Conservation (phyloP, 495 filamentous ascomycete species). For the Cetradonia linearis region DNA sequence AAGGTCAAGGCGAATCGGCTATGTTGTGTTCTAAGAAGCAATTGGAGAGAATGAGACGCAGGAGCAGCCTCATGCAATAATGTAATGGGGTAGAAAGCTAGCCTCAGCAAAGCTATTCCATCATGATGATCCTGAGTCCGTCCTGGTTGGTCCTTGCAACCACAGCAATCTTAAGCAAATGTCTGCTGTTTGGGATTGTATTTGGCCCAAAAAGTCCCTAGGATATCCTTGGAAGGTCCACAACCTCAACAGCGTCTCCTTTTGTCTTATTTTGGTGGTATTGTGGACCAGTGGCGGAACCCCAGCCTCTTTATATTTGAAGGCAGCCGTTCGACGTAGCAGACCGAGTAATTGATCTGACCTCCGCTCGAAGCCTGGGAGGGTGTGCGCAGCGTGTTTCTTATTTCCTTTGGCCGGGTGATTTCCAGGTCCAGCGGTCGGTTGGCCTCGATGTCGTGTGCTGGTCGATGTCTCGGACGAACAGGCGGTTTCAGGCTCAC, state of each 20-base stretch:
- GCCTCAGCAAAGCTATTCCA: background rate
- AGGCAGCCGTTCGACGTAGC: background rate
- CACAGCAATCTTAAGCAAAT: background rate
- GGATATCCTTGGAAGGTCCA: background rate
- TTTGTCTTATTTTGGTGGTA: background rate
- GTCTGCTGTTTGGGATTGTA: background rate
- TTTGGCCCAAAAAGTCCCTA: background rate
- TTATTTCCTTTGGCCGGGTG: background rate
- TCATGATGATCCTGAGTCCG: background rate
- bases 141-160: conserved; percentile 1
- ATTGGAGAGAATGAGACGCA: background rate
- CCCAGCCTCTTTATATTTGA: background rate
- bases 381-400: background rate
- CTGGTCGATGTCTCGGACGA: background rate
- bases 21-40: conserved; percentile 1
- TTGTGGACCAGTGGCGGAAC: background rate
- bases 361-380: background rate
- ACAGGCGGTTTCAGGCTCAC: background rate
- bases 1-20: background rate
- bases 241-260: background rate
- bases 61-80: background rate
- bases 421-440: background rate
- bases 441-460: background rate
- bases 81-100: background rate
- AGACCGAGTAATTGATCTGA: too few species aligned